Conservation (phyloP, 805 yeast species). For the Tetrapisispora taiwanensis region DNA sequence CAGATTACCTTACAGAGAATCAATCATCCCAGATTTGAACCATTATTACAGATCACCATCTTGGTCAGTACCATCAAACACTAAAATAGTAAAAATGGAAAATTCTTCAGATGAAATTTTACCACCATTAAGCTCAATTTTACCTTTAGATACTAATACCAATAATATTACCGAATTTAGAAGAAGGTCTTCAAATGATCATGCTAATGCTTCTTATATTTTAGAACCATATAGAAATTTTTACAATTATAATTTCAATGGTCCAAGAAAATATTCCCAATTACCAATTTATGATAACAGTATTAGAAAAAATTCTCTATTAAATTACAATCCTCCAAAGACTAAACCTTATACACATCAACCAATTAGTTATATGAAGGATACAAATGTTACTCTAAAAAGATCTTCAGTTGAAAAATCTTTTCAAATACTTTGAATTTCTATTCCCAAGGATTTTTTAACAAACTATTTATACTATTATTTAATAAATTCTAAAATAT, state of each 20-base stretch:
- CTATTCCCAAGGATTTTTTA: no score
- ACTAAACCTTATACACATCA: background rate
- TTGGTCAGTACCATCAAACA: background rate
- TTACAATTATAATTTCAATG: background rate
- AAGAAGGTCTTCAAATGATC: background rate
- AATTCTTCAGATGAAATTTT: background rate
- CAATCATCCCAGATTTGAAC: background rate
- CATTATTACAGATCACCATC: background rate
- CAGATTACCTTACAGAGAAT: background rate
- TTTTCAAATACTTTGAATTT: background rate
- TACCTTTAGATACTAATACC: background rate
- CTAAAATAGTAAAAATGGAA: background rate
- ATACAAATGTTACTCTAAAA: background rate
- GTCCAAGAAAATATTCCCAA: background rate
- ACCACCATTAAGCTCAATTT: slow-evolving; percentile 3
- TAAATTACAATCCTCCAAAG: background rate
- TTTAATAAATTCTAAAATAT: no score
- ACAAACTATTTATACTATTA: no score
- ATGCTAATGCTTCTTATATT: background rate
- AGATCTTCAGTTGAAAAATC: background rate
- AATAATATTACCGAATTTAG: background rate
- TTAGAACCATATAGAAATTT: background rate
- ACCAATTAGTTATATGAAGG: background rate
- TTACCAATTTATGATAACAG: background rate
- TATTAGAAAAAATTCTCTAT: background rate